Evolutionary conservation across 306 rosid species (phyloP), one percentile per base, ranked within the genome.

Genomic region (Gastrolobium villosum): DNA sequence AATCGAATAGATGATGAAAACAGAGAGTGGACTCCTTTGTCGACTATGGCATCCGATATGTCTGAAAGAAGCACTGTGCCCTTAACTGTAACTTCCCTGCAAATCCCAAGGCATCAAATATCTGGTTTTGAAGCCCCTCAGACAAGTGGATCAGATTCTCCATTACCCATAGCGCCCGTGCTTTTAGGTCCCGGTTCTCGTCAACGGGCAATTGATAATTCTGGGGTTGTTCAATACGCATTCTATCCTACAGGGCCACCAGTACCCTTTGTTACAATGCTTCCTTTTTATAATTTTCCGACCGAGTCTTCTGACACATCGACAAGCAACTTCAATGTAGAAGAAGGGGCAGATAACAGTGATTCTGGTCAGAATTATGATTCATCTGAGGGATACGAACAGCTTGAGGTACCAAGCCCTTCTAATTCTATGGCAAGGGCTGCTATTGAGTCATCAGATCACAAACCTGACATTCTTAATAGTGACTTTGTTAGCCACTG

Each of bases 221-320:
- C 97, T 60, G 94, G 92, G 46, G 83, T 69, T 74, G 76, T 78
- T 84, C 89, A 94, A 50, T 84, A 77, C 81, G 71, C 94, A 43
- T 96, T 96, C 82, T 96, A 91, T 90, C 91, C 94, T 49, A 89
- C 99, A 0, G 99, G 99, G 26, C 99, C 99, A n/a, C 99, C 98
- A 0, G 93, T 96, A 62, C 99, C 99, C 46, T 86, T 93, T 81
- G 83, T 96, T 68, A 79, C 95, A 40, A 89, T 95, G 96, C 86
- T 91, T 86, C 96, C 93, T 28, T 54, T 86, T 5, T 89, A 88
- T 82, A 89, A 95, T 73, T 83, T 89, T 79, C 90, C 92, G 3
- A 44, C 88, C 0, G 97, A 93, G 43, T 35, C 89, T 61, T 83
- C 96, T 44, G 96, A 89, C 84, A 83, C 89, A 44, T 72, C 94